Evolutionary conservation across 2,329 filamentous ascomycete genomes (phyloP).

Genomic region (Colletotrichum viniferum): DNA sequence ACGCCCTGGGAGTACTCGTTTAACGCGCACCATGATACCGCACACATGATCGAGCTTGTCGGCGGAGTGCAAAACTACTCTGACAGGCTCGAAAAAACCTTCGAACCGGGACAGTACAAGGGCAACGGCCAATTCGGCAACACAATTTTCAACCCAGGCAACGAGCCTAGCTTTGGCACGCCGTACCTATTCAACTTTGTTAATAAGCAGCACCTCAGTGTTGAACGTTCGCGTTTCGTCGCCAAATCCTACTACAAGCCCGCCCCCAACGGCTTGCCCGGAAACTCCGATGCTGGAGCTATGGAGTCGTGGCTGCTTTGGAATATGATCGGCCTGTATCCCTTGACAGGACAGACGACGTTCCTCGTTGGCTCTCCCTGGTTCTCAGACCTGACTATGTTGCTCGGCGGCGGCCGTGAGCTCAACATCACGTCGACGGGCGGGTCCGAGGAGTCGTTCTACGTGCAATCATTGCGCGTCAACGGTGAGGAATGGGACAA

Average conservation of each 20-base stretch:
- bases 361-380: conserved; percentile 70
- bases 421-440: conserved; percentile 60
- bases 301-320: conserved; percentile 76
- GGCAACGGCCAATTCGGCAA: conserved; percentile 49
- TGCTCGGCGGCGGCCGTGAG: conserved; percentile 57
- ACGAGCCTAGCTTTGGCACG: conserved; percentile 70
- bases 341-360: conserved; percentile 70
- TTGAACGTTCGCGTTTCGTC: conserved; percentile 61
- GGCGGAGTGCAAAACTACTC: conserved; percentile 63
- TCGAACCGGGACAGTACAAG: conserved; percentile 51
- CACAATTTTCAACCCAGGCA: conserved; percentile 70
- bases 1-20: conserved; percentile 70
- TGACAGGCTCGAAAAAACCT: conserved; percentile 64
- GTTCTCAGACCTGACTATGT: conserved; percentile 64
- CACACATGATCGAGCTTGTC: conserved; percentile 53
- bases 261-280: conserved; percentile 63
- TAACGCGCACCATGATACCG: conserved; percentile 71
- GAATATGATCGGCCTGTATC: conserved; percentile 72
- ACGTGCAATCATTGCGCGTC: conserved; percentile 69
- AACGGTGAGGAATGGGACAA: conserved; percentile 68
- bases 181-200: conserved; percentile 75
- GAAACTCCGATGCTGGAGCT: conserved; percentile 73
- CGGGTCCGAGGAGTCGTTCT: conserved; percentile 52
- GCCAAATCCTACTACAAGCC: conserved; percentile 65
- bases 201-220: conserved; percentile 64